Base-by-base conservation (phyloP, 2,329 filamentous ascomycete species). In the Thermochaetoides dissita region DNA sequence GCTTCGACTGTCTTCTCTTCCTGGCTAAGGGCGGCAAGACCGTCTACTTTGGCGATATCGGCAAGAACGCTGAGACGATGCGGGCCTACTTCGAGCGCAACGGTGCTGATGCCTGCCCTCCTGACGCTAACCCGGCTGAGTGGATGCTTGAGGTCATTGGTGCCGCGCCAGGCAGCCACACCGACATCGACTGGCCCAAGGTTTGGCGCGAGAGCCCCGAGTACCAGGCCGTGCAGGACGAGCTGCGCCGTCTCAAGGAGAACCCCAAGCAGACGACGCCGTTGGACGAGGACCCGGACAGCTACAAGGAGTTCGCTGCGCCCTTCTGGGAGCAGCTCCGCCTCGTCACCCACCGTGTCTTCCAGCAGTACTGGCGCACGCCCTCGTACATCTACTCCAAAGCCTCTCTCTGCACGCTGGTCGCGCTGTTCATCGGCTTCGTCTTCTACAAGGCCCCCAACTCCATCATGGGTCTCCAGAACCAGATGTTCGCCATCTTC, bases 381-480 rank as follows among this genome's bases (percentile, higher is more conserved):
- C 87, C 87, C 0, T 73, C 79, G 6, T 94, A 94, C 66, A 88
- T 94, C 60, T 93, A 89, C 66, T 80, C 83, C 54, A 94, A 94
- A 68, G 58, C 70, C 0, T 65, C 71, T 1, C 76, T 93, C 11
- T 85, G 79, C 56, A 63, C 72, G 24, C 61, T 78, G 10, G 64
- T 73, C 31, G 64, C 79, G 4, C 69, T 93, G 9, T 93, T 89
- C 59, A 84, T 91, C 53, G 85, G 84, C 30, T 86, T 88, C 59
- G 79, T 81, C 41, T 87, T 91, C 63, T 84, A 74, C 69, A 71
- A 76, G 34, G 77, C 82, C 1, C 74, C 76, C 30, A 79, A 79
- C 62, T 78, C 75, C 8, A 72, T 81, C 35, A 82, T 87, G 56
- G 86, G 85, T 41, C 68, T 93, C 9, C 83, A 89, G 61, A 88